A percentile compares a stretch with the other conserved stretches of the same genome.
Evolutionary conservation across 2,329 filamentous ascomycete genomes (phyloP).

Genomic region (Trichoderma guizhouense): DNA sequence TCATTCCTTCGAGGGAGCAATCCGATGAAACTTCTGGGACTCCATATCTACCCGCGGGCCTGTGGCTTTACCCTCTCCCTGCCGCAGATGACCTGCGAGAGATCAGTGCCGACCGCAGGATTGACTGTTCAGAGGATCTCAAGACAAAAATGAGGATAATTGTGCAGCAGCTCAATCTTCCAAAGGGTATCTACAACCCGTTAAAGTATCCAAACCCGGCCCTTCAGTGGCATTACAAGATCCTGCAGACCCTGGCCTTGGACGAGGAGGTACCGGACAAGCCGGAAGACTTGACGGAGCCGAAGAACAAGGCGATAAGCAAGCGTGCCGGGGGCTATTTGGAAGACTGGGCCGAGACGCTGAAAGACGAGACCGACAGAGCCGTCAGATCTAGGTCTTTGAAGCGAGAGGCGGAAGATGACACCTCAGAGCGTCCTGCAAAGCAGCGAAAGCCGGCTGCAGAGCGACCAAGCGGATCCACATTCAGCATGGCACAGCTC

Average conservation of each 20-base stretch:
- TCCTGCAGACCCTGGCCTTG: conserved; percentile 84
- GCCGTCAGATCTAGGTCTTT: conserved; percentile 39
- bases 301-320: conserved; percentile 82
- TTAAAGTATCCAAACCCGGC: conserved; percentile 85
- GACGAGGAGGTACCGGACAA: conserved; percentile 85
- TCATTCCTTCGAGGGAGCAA: conserved; percentile 71
- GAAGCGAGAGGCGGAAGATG: conserved; percentile 51
- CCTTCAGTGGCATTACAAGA: conserved; percentile 95
- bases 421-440: conserved; percentile 37
- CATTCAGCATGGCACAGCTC: conserved; percentile 45
- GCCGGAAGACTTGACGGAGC: conserved; percentile 72
- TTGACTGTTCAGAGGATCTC: conserved; percentile 61
- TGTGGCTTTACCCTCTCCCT: conserved; percentile 86
- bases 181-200: conserved; percentile 80
- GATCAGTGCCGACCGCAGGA: conserved; percentile 58
- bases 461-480: conserved; percentile 33
- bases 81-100: conserved; percentile 85
- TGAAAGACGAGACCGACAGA: conserved; percentile 54
- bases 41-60: conserved; percentile 72
- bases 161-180: conserved; percentile 82
- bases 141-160: conserved; percentile 79
- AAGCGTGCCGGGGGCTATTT: conserved; percentile 81
- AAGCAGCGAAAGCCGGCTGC: conserved; percentile 44
- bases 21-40: conserved; percentile 62
- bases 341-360: conserved; percentile 67